Evolutionary conservation across 2,329 filamentous ascomycete species (phyloP).

Genomic region (Calycina herbarum): DNA sequence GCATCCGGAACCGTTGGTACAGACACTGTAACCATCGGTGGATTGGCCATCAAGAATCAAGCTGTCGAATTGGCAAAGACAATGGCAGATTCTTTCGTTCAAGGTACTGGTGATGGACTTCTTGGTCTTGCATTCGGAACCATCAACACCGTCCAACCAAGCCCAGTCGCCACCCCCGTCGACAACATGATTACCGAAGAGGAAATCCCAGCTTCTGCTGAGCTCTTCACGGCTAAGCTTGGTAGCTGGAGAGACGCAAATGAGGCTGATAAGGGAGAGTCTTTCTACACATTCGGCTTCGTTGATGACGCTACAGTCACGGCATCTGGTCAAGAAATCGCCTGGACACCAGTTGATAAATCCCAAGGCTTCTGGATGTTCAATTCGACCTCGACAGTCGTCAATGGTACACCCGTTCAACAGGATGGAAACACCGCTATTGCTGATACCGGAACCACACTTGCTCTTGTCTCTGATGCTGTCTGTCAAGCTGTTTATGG

Average conservation of each 20-base stretch:
- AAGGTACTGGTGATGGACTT: conserved; percentile 61
- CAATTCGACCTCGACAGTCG: conserved; percentile 53
- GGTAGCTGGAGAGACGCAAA: conserved; percentile 54
- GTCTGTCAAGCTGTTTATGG: conserved; percentile 63
- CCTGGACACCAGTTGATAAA: conserved; percentile 63
- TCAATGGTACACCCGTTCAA: conserved; percentile 55
- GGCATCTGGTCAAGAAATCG: conserved; percentile 52
- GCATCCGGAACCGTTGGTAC: conserved; percentile 65
- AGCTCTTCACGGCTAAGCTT: conserved; percentile 61
- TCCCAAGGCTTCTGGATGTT: conserved; percentile 70
- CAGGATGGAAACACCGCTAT: conserved; percentile 63
- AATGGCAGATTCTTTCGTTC: conserved; percentile 58
- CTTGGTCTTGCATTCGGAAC: conserved; percentile 64
- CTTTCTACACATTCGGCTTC: conserved; percentile 74
- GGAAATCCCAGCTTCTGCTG: conserved; percentile 48
- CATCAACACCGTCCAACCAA: conserved; percentile 62
- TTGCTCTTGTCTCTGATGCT: conserved; percentile 63
- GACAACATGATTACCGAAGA: conserved; percentile 66
- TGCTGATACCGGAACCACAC: conserved; percentile 70
- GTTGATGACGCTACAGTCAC: conserved; percentile 64
- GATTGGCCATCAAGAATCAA: conserved; percentile 60
- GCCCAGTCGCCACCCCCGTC: conserved; percentile 59
- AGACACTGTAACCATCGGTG: conserved; percentile 62
- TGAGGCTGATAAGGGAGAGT: conserved; percentile 42
- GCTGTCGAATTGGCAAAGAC: conserved; percentile 62